Evolutionary conservation across 179 eudicot species (phyloP).

Genomic region (Patellifolia procumbens): DNA sequence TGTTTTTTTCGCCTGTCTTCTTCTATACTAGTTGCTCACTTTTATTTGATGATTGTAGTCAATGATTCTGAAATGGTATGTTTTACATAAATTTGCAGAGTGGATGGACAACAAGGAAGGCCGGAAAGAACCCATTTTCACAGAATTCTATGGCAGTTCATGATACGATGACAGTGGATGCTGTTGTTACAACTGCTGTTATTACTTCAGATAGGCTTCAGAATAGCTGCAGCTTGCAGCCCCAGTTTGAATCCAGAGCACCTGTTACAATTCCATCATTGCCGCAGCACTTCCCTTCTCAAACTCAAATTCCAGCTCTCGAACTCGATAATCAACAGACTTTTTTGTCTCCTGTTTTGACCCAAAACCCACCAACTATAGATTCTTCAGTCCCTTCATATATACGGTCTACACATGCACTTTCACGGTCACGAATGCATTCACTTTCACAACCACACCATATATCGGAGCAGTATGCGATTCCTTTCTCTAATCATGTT

Average conservation of each 20-base stretch:
- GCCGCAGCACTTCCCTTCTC: slow-evolving; percentile 21
- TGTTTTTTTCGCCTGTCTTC: not conserved
- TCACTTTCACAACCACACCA: slow-evolving; percentile 27
- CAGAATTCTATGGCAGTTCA: slow-evolving; percentile 30
- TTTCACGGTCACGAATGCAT: not conserved
- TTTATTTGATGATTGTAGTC: not conserved
- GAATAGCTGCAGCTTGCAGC: slow-evolving; percentile 13
- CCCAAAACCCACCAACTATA: slow-evolving; percentile 14
- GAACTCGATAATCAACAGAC: slow-evolving; percentile 22
- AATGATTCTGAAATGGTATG: not conserved
- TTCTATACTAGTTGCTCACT: not conserved
- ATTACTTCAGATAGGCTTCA: slow-evolving; percentile 27
- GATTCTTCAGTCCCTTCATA: not conserved
- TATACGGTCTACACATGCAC: not conserved
- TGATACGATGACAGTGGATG: no score
- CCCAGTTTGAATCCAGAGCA: slow-evolving; percentile 17
- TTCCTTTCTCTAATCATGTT: slow-evolving; percentile 31
- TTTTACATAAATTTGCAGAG: slow-evolving; percentile 50
- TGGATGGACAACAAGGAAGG: slow-evolving; percentile 51
- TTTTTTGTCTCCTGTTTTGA: slow-evolving; percentile 12
- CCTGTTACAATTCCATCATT: slow-evolving; percentile 13
- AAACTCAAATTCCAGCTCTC: not conserved
- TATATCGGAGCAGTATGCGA: slow-evolving; percentile 27
- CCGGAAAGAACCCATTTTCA: slow-evolving; percentile 69
- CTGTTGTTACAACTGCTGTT: slow-evolving; percentile 31